Evolutionary conservation across 768 basidiomycete genomes (phyloP), one percentile per base, ranked within the genome.

Genomic region (Leccinum imitatum): DNA sequence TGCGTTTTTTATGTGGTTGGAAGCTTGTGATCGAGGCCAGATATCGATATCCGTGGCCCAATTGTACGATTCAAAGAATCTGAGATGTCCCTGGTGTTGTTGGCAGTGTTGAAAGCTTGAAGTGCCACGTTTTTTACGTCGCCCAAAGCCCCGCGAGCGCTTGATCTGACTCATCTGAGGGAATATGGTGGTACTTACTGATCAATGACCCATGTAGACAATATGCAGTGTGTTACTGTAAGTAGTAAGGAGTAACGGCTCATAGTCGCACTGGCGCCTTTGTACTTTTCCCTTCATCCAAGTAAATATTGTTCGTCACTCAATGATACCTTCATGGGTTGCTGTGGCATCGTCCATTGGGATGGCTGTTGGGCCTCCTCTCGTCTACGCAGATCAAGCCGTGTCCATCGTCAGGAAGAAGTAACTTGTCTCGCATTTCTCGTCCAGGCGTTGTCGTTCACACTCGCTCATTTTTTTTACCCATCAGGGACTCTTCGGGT

Each of bases 321-420:
- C 30, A 58, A 79, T 81, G 75, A 64, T 77, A 54, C 73, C 81
- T 46, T 71, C 80, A 66, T 93, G 90, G 91, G 59, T 92, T n/a
- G 83, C 87, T 15, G 83, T 79, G 11, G 63, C 78, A 8, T 87
- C 89, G 11, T 90, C 90, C 13, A 69, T 89, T 48, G 90, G 89
- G 39, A 93, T 93, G 91, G 92, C 91, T 25, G 76, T 93, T 19
- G 91, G 88, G 7, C 90, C 91, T 23, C 90, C 92, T 15, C 78
- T 94, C 58, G 91, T 93, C 13, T 94, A 94, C 65, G 87, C 84
- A 46, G 92, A 93, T 76, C 90, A 92, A 72, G 86, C 90, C 0
- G 72, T 79, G 56, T 93, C 90, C n/a, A 94, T 94, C 57, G 75
- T 93, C 61, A 83, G 80, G 53, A 91, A 90, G 78, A 86, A 85